Evolutionary conservation across 2,329 filamentous ascomycete genomes (phyloP), one percentile per base, ranked within the genome.

Genomic region (Sodiomyces alkalinus): DNA sequence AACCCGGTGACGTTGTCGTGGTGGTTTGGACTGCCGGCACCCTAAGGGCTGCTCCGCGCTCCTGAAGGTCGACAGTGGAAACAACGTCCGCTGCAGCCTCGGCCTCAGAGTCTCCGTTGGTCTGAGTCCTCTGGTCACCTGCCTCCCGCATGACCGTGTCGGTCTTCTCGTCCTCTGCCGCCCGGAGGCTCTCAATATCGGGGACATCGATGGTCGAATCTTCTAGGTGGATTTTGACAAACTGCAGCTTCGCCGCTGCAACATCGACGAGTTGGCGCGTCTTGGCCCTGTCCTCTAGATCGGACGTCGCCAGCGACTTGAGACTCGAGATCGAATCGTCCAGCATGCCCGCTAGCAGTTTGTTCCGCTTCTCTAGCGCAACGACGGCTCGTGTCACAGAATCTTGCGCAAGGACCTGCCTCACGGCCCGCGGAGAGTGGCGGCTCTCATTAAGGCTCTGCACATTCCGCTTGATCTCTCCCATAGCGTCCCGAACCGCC

Each of bases 401-500:
- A 38, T 51, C 44, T 10, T 59, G 53, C 3, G 41, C 41, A 14
- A 57, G 45, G 2, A 53, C 37, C 22, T 51, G 47, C 23, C 47
- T 50, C 8, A 49, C 44, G 6, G 51, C 46, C 28, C 52, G 53
- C 14, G 56, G 52, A 10, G 53, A 48, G 17, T 53, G 58, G 18
- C 63, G 56, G 3, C 61, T 57, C 32, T 70, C 67, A 37, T 80
- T 75, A 18, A 78, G 60, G 17, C 65, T 67, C 42, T 78, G 68
- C 39, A 86, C 70, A 39, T 83, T 85, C 42, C 79, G 78, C 34
- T 70, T 69, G 27, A 87, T 77, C 50, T 92, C 82, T 7, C 74
- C 76, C 44, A 90, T 68, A 12, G 81, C 80, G 39, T 81, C 80
- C n/a, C 81, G 68, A 6, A 90, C 72, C 1, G 76, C 80, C 48